phyloP scores from a whole-genome alignment of 768 basidiomycete species.

The Amanita thiersii region DNA sequence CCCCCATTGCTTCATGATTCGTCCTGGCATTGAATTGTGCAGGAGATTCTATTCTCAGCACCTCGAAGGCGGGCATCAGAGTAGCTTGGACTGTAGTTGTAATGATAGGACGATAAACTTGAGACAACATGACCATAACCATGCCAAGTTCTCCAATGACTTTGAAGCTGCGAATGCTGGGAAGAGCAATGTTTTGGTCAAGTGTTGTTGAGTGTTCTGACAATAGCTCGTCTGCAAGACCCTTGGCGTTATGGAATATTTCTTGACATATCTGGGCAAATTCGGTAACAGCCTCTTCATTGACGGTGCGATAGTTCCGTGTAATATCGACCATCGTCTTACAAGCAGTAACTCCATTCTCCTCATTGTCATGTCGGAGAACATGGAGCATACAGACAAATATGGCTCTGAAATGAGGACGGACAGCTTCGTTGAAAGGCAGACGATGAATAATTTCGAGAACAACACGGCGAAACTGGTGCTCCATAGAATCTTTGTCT shows the following conservation, averaged over 20 bases:
- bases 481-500: conserved; percentile 60
- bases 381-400: conserved; percentile 78
- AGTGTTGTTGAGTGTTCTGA: conserved; percentile 51
- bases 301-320: conserved; percentile 63
- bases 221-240: conserved; percentile 67
- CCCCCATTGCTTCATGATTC: conserved; percentile 75
- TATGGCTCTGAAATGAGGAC: conserved; percentile 56
- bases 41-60: conserved; percentile 70
- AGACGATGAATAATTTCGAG: conserved; percentile 88
- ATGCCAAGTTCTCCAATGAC: conserved; percentile 91
- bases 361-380: conserved; percentile 89
- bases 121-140: conserved; percentile 85
- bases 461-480: conserved; percentile 78
- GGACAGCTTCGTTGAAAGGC: conserved; percentile 72
- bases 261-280: conserved; percentile 79
- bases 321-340: conserved; percentile 89
- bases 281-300: conserved; percentile 67
- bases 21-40: conserved; percentile 73
- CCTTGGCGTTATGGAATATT: conserved; percentile 65
- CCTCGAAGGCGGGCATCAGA: conserved; percentile 71
- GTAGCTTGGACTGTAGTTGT: conserved; percentile 60
- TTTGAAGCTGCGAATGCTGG: conserved; percentile 83
- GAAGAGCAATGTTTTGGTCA: conserved; percentile 53
- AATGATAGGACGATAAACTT: conserved; percentile 65
- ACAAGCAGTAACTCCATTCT: conserved; percentile 84